Conservation (phyloP, 2,329 filamentous ascomycete genomes). For the Alternaria tenuissima region DNA sequence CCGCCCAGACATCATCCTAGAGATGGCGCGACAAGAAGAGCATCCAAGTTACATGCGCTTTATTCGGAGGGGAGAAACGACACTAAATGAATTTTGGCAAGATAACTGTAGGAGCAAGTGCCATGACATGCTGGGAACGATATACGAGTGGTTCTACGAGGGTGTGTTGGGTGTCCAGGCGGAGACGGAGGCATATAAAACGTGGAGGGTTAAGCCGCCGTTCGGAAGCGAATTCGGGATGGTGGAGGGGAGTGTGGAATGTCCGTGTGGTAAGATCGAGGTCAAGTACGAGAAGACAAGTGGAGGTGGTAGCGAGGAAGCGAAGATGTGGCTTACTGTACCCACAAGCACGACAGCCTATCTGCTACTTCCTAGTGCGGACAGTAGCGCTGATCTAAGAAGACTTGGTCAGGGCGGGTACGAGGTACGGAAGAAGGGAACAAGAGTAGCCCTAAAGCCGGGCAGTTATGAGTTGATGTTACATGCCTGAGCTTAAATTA, state of each 20-base stretch:
- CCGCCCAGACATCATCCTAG: constrained; percentile 49
- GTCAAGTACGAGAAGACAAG: constrained; percentile 28
- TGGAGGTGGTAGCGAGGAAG: constrained; percentile 8
- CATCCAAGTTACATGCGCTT: constrained; percentile 61
- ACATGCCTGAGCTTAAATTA: background rate
- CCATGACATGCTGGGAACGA: constrained; percentile 60
- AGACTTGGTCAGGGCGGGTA: background rate
- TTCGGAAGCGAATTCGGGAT: constrained; percentile 52
- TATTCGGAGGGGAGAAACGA: constrained; percentile 56
- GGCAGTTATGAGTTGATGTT: background rate
- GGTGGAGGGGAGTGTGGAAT: constrained; percentile 50
- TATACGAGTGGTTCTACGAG: constrained; percentile 60
- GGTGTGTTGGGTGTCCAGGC: constrained; percentile 52
- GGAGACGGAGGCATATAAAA: constrained; percentile 51
- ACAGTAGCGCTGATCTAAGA: background rate
- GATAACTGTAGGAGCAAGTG: constrained; percentile 56
- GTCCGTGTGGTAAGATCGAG: constrained; percentile 51
- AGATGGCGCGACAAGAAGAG: constrained; percentile 58
- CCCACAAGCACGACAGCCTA: background rate
- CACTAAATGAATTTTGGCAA: constrained; percentile 56
- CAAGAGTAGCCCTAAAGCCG: background rate
- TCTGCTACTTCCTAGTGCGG: background rate
- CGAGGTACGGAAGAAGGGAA: background rate
- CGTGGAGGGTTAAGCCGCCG: constrained; percentile 53
- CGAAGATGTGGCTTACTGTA: background rate